These are phyloP conservation scores for Lablab purpureus DNA, from an alignment of 306 rosid genomes.

Conservation along the genomic window DNA sequence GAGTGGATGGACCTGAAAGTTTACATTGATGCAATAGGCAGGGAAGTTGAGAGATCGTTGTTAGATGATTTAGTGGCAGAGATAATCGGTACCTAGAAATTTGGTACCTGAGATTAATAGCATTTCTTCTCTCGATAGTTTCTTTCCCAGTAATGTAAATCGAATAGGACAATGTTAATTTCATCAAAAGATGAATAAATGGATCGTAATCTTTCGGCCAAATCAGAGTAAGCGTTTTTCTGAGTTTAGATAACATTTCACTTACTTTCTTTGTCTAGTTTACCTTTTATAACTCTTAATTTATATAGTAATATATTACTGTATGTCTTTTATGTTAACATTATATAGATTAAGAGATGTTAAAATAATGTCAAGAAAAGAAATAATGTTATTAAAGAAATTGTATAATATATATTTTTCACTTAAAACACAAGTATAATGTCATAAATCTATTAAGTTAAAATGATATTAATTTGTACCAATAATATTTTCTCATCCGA, in stretches of 20 bases:
- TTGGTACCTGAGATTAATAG: slow-evolving; percentile 45
- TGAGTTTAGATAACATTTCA: neutral
- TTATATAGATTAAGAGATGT: neutral
- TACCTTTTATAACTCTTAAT: neutral
- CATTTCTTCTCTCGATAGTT: slow-evolving; percentile 42
- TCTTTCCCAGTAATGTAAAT: slow-evolving; percentile 50
- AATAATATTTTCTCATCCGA: neutral
- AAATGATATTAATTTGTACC: neutral
- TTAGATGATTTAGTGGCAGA: slow-evolving; percentile 79
- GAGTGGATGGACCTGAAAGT: slow-evolving; percentile 69
- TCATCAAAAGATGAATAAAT: slow-evolving; percentile 69
- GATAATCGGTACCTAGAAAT: slow-evolving; percentile 56
- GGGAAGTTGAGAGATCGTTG: slow-evolving; percentile 67
- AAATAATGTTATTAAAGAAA: too few relatives aligned
- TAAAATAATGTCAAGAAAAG: neutral
- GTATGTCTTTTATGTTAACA: neutral
- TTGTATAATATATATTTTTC: too few relatives aligned
- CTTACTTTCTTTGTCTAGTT: neutral
- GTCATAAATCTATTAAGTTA: neutral
- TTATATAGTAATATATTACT: neutral
- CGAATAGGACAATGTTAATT: slow-evolving; percentile 52
- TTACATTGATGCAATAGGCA: slow-evolving; percentile 68
- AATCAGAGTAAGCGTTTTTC: neutral
- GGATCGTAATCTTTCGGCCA: slow-evolving; percentile 32
- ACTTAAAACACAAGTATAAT: neutral